A percentile compares a stretch with the other conserved stretches of the same genome.
phyloP scores from a whole-genome alignment of 805 yeast genomes.

The Cyberlindnera sargentensis region DNA sequence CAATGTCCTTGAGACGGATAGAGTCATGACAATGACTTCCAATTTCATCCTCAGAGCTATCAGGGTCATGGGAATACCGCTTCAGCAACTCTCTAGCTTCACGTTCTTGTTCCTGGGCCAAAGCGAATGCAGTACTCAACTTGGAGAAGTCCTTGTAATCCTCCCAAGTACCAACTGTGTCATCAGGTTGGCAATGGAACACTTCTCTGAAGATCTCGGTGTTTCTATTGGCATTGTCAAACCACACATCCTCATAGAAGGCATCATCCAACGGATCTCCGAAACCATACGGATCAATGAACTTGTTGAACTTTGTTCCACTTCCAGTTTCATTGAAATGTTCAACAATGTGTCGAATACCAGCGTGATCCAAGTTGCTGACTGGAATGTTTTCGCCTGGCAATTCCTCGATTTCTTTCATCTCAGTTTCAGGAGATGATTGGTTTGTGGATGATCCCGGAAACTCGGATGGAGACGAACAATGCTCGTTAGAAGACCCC shows the following conservation, averaged over 20 bases:
- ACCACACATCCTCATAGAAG: constrained; percentile 85
- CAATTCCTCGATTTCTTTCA: constrained; percentile 13
- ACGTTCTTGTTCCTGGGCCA: constrained; percentile 26
- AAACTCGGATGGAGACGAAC: not conserved
- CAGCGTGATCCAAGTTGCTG: constrained; percentile 36
- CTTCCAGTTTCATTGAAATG: constrained; percentile 32
- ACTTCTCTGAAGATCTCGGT: constrained; percentile 76
- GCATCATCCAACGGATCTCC: constrained; percentile 80
- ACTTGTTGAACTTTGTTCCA: constrained; percentile 29
- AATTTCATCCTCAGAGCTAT: not conserved
- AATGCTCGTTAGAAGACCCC: not conserved
- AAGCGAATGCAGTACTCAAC: constrained; percentile 48
- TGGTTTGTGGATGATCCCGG: not conserved
- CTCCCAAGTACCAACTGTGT: constrained; percentile 81
- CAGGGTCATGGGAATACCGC: not conserved
- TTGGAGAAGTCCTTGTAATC: constrained; percentile 72
- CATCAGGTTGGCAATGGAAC: constrained; percentile 94
- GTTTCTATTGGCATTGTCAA: constrained; percentile 73
- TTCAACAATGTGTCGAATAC: constrained; percentile 34
- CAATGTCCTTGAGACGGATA: constrained; percentile 8
- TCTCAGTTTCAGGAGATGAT: not conserved
- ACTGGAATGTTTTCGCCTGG: constrained; percentile 30
- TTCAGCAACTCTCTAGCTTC: constrained; percentile 6
- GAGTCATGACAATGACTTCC: constrained; percentile 2
- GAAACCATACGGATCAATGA: constrained; percentile 83